Evolutionary conservation across 1,284 basidiomycete genomes (phyloP), one percentile per base, ranked within the genome.

Genomic region (Phlebopus sp.): DNA sequence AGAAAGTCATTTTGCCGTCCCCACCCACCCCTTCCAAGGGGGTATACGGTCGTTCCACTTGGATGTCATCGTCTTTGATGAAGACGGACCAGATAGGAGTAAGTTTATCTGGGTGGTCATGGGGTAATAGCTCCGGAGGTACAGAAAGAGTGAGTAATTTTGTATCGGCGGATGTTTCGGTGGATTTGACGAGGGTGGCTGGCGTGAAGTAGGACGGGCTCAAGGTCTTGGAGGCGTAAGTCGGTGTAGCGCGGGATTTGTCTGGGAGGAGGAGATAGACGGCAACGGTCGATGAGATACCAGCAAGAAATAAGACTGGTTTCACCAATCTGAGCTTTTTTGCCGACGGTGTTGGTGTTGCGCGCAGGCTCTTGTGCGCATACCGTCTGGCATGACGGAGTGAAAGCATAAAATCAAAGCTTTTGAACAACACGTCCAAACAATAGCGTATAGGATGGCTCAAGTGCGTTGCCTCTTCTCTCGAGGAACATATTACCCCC

Each of bases 11-110:
- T 42, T 72, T 68, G 1, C 86, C 82, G 30, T 81, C 62, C 50
- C 73, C 64, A 47, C 86, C 82, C 18, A 90, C 70, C 11, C 87
- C 84, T 54, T 82, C 74, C 35, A 91, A 66, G 1, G 90, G 88
- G 4, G 91, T 93, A 60, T 91, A 93, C 3, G 89, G 82, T 42
- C 90, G 69, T 60, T 93, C 90, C n/a, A 92, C 87, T 65, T 92
- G 90, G 17, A 93, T 87, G 55, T 90, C 90, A 53, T 86, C 85
- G 59, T 93, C 88, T 57, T 92, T 92, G 61, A 92, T 74, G 62
- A 77, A 92, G 15, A 93, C 68, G 25, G 86, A 86, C 78, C 83
- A 90, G 49, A 92, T 80, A 4, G 86, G 75, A 34, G 62, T 35
- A 48, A 74, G 66, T 8, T 49, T 51, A 38, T 37, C 13, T 1